Percentiles rank a stretch among this genome's conserved stretches.
These are phyloP conservation scores for Xerocomus minutiporus DNA, from an alignment of 1,284 basidiomycete genomes.

Conservation along the genomic window DNA sequence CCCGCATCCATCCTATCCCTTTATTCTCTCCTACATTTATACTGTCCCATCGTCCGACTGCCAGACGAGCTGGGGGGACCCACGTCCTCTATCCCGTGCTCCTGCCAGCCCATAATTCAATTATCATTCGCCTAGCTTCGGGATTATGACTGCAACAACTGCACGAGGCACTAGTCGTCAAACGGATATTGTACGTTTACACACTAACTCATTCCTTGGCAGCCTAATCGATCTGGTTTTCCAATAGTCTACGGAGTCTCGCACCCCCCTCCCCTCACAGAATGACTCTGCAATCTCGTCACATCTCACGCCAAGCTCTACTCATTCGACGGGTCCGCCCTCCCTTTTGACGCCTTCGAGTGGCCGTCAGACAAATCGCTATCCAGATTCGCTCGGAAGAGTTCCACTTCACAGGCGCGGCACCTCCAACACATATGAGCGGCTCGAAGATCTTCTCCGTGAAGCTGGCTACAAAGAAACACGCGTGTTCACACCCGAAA, in stretches of 20 bases:
- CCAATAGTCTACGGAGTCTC: slow-evolving; percentile 14
- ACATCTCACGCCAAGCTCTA: slow-evolving; percentile 11
- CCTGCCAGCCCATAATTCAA: not conserved
- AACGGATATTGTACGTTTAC: slow-evolving; percentile 17
- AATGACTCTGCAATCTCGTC: slow-evolving; percentile 12
- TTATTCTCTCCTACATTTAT: slow-evolving; percentile 2
- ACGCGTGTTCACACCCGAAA: slow-evolving; percentile 78
- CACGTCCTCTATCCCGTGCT: slow-evolving; percentile 4
- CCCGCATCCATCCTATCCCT: slow-evolving; percentile 4
- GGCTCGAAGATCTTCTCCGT: slow-evolving; percentile 74
- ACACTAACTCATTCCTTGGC: not conserved
- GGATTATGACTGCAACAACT: slow-evolving; percentile 17
- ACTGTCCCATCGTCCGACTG: not conserved
- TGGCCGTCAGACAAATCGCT: slow-evolving; percentile 40
- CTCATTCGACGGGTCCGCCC: slow-evolving; percentile 3
- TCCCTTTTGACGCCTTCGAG: slow-evolving; percentile 39
- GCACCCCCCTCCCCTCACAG: slow-evolving; percentile 1
- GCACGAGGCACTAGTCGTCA: slow-evolving; percentile 14
- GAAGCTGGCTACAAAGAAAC: slow-evolving; percentile 90
- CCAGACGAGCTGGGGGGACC: slow-evolving; percentile 6
- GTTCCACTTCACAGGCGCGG: slow-evolving; percentile 71
- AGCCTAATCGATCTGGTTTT: slow-evolving; percentile 13
- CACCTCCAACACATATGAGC: slow-evolving; percentile 73
- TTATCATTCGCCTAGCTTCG: slow-evolving; percentile 1
- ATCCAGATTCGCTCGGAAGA: slow-evolving; percentile 52